Evolutionary conservation across 768 basidiomycete genomes (phyloP).

Genomic region (Termitomyces sp.): DNA sequence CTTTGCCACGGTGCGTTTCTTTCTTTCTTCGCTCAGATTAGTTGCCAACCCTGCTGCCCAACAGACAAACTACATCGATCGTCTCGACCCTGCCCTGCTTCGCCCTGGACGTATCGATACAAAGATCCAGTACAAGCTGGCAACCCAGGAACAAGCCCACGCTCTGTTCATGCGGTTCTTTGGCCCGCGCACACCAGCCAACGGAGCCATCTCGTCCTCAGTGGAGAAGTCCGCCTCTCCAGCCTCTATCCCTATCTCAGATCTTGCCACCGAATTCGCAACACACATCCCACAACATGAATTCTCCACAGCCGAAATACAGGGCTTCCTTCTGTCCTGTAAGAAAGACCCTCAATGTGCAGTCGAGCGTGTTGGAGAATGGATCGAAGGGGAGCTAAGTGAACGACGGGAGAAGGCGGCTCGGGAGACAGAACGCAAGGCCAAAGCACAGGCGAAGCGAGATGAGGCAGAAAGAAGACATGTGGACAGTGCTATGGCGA

Average conservation of each 20-base stretch:
- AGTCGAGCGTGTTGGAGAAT: slow-evolving; percentile 25
- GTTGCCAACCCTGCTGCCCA: neutral
- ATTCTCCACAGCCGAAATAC: slow-evolving; percentile 57
- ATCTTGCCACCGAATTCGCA: slow-evolving; percentile 38
- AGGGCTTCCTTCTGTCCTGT: slow-evolving; percentile 47
- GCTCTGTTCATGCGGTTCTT: slow-evolving; percentile 49
- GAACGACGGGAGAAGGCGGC: slow-evolving; percentile 26
- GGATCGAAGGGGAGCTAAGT: slow-evolving; percentile 33
- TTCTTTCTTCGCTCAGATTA: neutral
- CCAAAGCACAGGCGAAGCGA: slow-evolving; percentile 18
- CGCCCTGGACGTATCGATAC: slow-evolving; percentile 54
- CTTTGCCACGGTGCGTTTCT: slow-evolving; percentile 45
- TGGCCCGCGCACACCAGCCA: slow-evolving; percentile 10
- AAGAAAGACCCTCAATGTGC: slow-evolving; percentile 35
- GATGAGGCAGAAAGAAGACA: slow-evolving; percentile 19
- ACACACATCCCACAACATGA: slow-evolving; percentile 35
- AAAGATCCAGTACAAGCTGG: slow-evolving; percentile 44
- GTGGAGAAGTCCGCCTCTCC: slow-evolving; percentile 1
- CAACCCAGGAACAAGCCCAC: slow-evolving; percentile 38
- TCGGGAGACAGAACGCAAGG: slow-evolving; percentile 26
- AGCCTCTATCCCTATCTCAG: slow-evolving; percentile 15
- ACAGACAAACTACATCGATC: slow-evolving; percentile 51
- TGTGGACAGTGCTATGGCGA: slow-evolving; percentile 19
- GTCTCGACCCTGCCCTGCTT: slow-evolving; percentile 48
- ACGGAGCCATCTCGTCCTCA: neutral